These are phyloP conservation scores for Sporobolomyces phaffii DNA, from an alignment of 768 basidiomycete genomes.

Conservation along the genomic window DNA sequence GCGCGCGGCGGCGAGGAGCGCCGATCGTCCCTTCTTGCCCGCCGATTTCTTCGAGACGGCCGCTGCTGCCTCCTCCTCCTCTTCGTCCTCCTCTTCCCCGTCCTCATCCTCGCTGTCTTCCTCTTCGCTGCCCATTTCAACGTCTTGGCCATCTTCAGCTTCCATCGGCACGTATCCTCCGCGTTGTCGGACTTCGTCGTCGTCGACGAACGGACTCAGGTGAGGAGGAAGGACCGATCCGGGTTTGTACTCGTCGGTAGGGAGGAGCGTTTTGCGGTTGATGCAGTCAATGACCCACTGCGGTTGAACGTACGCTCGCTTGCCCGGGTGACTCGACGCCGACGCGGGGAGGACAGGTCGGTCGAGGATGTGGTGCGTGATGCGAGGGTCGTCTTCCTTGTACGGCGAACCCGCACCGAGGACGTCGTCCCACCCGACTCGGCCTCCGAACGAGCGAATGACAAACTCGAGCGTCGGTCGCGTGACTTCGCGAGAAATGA, in stretches of 20 bases:
- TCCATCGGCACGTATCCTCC: conserved; percentile 53
- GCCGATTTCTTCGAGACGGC: conserved; percentile 34
- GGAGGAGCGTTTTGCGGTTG: conserved; percentile 74
- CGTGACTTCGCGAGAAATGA: conserved; percentile 85
- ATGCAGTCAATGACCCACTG: conserved; percentile 98
- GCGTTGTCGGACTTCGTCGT: conserved; percentile 48
- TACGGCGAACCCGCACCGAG: conserved; percentile 76
- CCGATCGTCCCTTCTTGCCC: conserved; percentile 42
- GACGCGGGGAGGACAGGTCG: conserved; percentile 55
- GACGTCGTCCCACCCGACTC: conserved; percentile 73
- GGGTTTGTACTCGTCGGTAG: conserved; percentile 78
- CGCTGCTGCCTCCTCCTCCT: conserved; percentile 31
- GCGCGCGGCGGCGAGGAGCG: conserved; percentile 47
- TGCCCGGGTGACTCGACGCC: conserved; percentile 46
- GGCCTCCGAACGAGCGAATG: conserved; percentile 83
- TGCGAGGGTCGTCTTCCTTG: conserved; percentile 64
- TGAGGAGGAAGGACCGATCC: conserved; percentile 86
- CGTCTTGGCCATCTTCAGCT: conserved; percentile 52
- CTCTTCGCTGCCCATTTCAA: conserved; percentile 45
- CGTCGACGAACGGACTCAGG: conserved; percentile 87
- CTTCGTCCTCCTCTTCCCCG: conserved; percentile 46
- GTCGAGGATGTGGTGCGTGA: conserved; percentile 94
- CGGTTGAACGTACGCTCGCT: conserved; percentile 85
- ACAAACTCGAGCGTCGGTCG: conserved; percentile 89
- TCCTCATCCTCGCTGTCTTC: conserved; percentile 45